Evolutionary conservation across 768 basidiomycete genomes (phyloP).

Genomic region (Amanita rubescens): DNA sequence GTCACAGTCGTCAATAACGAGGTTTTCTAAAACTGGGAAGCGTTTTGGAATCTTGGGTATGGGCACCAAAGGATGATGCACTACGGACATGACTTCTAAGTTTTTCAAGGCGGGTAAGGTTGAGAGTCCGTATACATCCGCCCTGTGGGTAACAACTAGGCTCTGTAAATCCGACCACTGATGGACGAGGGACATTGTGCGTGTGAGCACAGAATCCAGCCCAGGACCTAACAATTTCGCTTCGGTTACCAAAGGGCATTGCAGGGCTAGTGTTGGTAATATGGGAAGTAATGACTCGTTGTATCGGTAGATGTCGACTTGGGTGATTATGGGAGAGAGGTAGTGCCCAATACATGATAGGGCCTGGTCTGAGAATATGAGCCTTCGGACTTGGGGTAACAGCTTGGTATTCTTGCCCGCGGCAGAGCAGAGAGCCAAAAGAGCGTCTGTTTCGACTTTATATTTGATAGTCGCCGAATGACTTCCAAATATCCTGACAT

Average conservation of each 20-base stretch:
- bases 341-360: too few relatives aligned
- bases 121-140: neutral
- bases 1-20: neutral
- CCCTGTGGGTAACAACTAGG: neutral
- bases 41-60: neutral
- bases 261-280: neutral
- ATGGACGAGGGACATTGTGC: neutral
- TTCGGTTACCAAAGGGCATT: neutral
- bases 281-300: neutral
- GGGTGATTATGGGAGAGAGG: neutral
- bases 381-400: neutral
- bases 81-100: neutral
- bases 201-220: too few relatives aligned
- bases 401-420: neutral
- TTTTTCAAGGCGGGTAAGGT: neutral
- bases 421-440: neutral
- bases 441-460: neutral
- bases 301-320: neutral
- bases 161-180: neutral
- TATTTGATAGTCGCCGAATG: neutral
- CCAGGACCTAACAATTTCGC: neutral
- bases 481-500: neutral
- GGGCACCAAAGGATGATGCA: neutral
- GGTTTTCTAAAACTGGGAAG: neutral
- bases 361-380: neutral